Conservation (phyloP, 257 asterid genomes). For the Fraxinus excelsior region DNA sequence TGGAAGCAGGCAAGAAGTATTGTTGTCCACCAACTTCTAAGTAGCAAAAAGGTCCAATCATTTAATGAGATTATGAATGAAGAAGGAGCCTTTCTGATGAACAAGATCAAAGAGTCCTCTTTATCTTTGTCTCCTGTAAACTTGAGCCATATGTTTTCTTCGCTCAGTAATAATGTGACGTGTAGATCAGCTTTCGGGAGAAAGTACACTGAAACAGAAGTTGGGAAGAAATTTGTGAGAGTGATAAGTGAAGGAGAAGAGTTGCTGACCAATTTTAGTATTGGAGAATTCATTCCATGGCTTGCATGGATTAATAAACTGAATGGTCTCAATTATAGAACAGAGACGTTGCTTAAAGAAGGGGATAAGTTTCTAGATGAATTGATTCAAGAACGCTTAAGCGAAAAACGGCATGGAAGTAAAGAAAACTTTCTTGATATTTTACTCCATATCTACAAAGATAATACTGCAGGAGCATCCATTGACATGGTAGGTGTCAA, state of each 20-base stretch:
- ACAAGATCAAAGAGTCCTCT: conserved; percentile 22
- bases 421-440: conserved; percentile 37
- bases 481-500: conserved; percentile 40
- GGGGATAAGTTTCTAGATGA: too few relatives aligned
- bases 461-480: conserved; percentile 20
- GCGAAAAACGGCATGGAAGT: neutral
- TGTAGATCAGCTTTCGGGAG: conserved; percentile 42
- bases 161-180: conserved; percentile 32
- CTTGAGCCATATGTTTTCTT: conserved; percentile 27
- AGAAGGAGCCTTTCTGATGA: conserved; percentile 38
- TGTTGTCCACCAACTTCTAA: conserved; percentile 44
- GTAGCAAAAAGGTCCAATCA: conserved; percentile 42
- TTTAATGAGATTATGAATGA: conserved; percentile 32
- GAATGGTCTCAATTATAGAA: conserved; percentile 29
- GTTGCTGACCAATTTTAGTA: conserved; percentile 32
- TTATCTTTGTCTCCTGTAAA: conserved; percentile 8
- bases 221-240: conserved; percentile 16
- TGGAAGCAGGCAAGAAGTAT: conserved; percentile 48
- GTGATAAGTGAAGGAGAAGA: conserved; percentile 25
- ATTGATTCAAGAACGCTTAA: neutral
- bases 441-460: conserved; percentile 35
- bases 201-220: conserved; percentile 29
- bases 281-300: conserved; percentile 27
- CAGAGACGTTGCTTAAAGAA: too few relatives aligned
- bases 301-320: conserved; percentile 38